A percentile compares a stretch with the other conserved stretches of the same genome.
These are phyloP conservation scores for Phytophthora colocasiae DNA, from an alignment of 352 stramenopile genomes.

Conservation along the genomic window DNA sequence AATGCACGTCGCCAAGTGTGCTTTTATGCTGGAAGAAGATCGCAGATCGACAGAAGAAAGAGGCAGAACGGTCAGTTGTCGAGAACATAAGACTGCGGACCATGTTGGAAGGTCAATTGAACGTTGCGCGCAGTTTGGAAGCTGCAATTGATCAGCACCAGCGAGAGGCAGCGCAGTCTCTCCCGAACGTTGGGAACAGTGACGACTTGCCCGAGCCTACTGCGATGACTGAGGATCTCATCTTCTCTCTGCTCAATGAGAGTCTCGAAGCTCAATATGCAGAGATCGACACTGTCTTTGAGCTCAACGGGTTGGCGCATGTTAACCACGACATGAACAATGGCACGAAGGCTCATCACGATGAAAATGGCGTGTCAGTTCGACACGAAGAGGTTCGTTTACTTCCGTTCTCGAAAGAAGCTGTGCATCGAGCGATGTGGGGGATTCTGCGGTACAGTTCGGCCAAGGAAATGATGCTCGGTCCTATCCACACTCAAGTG, in stretches of 20 bases:
- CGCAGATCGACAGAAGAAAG: conserved; percentile 35
- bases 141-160: conserved; percentile 44
- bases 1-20: conserved; percentile 19
- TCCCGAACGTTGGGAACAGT: conserved; percentile 7
- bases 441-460: conserved; percentile 32
- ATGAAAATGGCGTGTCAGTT: conserved; percentile 24
- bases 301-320: conserved; percentile 22
- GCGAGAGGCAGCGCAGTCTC: conserved; percentile 29
- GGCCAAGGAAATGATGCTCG: conserved; percentile 38
- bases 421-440: conserved; percentile 41
- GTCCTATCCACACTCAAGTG: conserved; percentile 30
- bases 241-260: conserved; percentile 31
- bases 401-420: conserved; percentile 37
- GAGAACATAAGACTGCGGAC: conserved; percentile 42
- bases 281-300: conserved; percentile 30
- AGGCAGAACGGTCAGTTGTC: conserved; percentile 30
- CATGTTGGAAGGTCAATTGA: conserved; percentile 44
- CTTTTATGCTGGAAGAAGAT: conserved; percentile 40
- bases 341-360: conserved; percentile 27
- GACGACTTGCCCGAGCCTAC: not conserved
- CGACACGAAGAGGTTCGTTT: conserved; percentile 35
- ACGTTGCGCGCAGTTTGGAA: conserved; percentile 37
- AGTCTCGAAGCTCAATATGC: conserved; percentile 33
- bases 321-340: conserved; percentile 37
- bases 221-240: conserved; percentile 23